Evolutionary conservation across 345 rosid species (phyloP).

Genomic region (Fremontodendron californicum): DNA sequence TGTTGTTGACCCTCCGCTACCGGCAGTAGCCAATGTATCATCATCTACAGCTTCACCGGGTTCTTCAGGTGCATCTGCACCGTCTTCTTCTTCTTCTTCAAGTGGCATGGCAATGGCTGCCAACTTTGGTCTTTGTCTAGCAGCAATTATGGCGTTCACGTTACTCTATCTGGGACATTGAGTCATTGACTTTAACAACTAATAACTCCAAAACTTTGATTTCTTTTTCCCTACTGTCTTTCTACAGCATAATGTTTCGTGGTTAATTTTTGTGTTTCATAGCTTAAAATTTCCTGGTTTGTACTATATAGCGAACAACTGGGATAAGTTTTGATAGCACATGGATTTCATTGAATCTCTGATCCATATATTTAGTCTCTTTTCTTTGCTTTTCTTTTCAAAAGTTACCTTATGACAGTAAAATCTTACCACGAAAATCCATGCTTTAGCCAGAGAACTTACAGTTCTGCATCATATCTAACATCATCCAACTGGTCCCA

Average conservation of each 20-base stretch:
- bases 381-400: too few relatives aligned
- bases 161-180: conserved; percentile 19
- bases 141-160: conserved; percentile 29
- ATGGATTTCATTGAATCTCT: neutral
- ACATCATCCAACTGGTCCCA: neutral
- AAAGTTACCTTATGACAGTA: too few relatives aligned
- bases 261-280: neutral
- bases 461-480: neutral
- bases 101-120: conserved; percentile 26
- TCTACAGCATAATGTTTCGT: neutral
- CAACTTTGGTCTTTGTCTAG: conserved; percentile 33
- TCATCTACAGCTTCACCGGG: conserved; percentile 14
- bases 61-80: conserved; percentile 16
- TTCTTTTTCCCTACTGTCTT: neutral
- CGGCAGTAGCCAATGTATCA: conserved; percentile 39
- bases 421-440: neutral
- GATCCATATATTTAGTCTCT: neutral
- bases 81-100: conserved; percentile 27
- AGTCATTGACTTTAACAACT: neutral
- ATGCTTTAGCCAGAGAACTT: neutral
- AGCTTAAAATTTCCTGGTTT: neutral
- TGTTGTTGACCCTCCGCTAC: conserved; percentile 75
- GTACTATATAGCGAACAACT: neutral
- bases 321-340: neutral
- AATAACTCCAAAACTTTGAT: too few relatives aligned